Percentiles rank a stretch among this genome's conserved stretches.
Evolutionary conservation across 345 rosid species (phyloP).

Genomic region (Brassica napus): DNA sequence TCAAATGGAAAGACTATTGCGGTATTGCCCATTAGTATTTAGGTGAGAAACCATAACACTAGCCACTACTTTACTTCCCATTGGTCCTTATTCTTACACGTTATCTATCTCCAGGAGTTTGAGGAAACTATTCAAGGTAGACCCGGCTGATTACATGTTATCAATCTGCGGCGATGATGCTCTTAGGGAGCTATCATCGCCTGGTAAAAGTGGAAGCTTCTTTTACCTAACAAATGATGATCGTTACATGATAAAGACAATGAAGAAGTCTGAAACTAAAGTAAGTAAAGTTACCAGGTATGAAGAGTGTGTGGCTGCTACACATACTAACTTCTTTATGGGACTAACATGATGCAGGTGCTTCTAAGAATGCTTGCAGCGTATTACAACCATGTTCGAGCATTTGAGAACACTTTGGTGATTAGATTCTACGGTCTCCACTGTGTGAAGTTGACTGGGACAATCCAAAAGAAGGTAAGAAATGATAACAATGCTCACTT

Average conservation of each 20-base stretch:
- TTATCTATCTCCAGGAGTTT: constrained; percentile 54
- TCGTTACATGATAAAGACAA: constrained; percentile 91
- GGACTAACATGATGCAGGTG: constrained; percentile 48
- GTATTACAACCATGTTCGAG: constrained; percentile 79
- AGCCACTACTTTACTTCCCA: background rate
- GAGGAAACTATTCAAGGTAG: constrained; percentile 89
- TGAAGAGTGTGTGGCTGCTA: constrained; percentile 1
- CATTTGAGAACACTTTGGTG: constrained; percentile 82
- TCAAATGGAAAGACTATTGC: constrained; percentile 95
- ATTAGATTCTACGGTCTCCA: constrained; percentile 43
- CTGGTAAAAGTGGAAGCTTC: constrained; percentile 98
- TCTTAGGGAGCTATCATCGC: constrained; percentile 89
- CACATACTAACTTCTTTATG: background rate
- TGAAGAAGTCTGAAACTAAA: constrained; percentile 87
- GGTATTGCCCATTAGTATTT: constrained; percentile 90
- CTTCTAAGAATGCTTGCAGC: constrained; percentile 94
- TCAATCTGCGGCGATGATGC: constrained; percentile 96
- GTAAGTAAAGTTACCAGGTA: constrained; percentile 43
- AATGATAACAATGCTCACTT: background rate
- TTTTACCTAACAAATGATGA: constrained; percentile 89
- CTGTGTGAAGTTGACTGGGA: constrained; percentile 76
- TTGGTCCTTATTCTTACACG: background rate
- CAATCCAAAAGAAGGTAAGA: constrained; percentile 79
- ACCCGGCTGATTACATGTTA: constrained; percentile 93
- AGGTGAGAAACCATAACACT: constrained; percentile 47